These are phyloP conservation scores for Funneliformis caledonium DNA, from an alignment of 371 early-diverging fungal genomes.

Conservation along the genomic window DNA sequence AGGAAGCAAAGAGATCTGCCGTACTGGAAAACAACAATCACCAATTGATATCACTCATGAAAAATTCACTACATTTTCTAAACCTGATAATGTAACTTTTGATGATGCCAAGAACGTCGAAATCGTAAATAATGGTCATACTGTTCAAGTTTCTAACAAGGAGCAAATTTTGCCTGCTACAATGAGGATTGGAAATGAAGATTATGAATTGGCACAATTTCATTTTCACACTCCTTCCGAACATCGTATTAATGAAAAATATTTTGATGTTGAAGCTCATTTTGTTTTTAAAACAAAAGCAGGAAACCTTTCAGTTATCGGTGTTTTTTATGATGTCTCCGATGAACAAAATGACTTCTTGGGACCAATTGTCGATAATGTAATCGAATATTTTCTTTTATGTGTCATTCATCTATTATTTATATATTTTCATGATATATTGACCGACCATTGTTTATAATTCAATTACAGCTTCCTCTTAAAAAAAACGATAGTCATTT, in stretches of 20 bases:
- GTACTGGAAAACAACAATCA: slow-evolving; percentile 48
- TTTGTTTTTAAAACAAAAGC: slow-evolving; percentile 47
- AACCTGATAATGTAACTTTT: slow-evolving; percentile 5
- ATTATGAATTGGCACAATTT: slow-evolving; percentile 46
- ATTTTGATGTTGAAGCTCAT: slow-evolving; percentile 52
- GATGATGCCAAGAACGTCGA: slow-evolving; percentile 16
- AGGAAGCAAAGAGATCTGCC: slow-evolving; percentile 31
- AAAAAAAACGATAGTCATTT: not conserved
- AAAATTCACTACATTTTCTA: slow-evolving; percentile 20
- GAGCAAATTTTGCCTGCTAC: slow-evolving; percentile 31
- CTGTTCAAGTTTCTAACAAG: slow-evolving; percentile 42
- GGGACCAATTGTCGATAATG: slow-evolving; percentile 46
- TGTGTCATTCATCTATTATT: not conserved
- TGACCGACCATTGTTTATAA: not conserved
- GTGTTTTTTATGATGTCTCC: slow-evolving; percentile 48
- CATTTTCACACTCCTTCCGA: slow-evolving; percentile 60
- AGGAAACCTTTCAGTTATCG: slow-evolving; percentile 47
- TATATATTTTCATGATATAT: not conserved
- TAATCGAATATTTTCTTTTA: slow-evolving; percentile 1
- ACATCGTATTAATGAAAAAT: slow-evolving; percentile 47
- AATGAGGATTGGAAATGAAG: slow-evolving; percentile 35
- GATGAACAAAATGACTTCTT: slow-evolving; percentile 41
- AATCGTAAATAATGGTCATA: slow-evolving; percentile 44
- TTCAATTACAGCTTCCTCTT: not conserved
- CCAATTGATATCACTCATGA: slow-evolving; percentile 47